These are phyloP conservation scores for Tetrahymena borealis DNA, from an alignment of 73 alveolate species.

Conservation along the genomic window DNA sequence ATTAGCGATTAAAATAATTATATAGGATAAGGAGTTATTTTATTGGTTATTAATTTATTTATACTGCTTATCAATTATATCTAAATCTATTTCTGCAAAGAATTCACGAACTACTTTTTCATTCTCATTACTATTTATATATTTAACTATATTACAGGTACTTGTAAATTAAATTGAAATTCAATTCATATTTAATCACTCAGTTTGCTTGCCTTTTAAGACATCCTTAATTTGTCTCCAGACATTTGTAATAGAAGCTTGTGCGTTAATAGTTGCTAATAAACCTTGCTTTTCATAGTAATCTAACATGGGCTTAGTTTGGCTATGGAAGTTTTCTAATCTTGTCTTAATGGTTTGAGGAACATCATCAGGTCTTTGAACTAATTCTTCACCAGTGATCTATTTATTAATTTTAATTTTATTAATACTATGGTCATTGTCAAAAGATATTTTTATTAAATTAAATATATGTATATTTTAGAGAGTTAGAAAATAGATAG, in stretches of 20 bases:
- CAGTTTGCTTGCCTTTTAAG: background rate
- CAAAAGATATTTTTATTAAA: too few species aligned
- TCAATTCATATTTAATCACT: background rate
- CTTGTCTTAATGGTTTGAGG: constrained; percentile 58
- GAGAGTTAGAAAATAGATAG: too few species aligned
- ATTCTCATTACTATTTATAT: background rate
- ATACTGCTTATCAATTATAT: too few species aligned
- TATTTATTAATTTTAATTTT: too few species aligned
- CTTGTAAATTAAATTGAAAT: background rate
- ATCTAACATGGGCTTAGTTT: constrained; percentile 65
- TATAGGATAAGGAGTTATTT: too few species aligned
- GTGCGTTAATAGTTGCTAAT: constrained; percentile 34
- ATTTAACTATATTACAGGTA: background rate
- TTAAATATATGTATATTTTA: too few species aligned
- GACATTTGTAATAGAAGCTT: constrained; percentile 15
- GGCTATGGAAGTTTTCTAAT: constrained; percentile 43
- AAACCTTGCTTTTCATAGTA: constrained; percentile 50
- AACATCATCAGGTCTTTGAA: constrained; percentile 65
- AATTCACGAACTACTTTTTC: too few species aligned
- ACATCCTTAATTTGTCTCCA: constrained; percentile 34
- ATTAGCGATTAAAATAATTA: too few species aligned
- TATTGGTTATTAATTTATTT: too few species aligned
- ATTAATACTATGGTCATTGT: too few species aligned
- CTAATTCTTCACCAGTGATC: constrained; percentile 62
- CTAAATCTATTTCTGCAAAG: too few species aligned